Conservation (phyloP, 148 eudicot species). For the Nepenthes gracilis region DNA sequence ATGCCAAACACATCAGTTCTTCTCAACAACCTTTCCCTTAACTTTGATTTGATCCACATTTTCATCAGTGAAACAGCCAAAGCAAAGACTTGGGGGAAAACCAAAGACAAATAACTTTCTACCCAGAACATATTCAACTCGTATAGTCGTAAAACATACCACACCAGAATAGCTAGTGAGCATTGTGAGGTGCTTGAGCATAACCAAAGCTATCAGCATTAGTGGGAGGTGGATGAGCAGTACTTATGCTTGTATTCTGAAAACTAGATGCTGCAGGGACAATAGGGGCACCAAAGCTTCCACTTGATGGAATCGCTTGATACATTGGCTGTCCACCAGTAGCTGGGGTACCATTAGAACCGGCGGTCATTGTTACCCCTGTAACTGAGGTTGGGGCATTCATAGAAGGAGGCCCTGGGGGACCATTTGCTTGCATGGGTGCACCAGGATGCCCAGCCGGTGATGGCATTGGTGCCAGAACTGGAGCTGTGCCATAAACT, state of each 20-base stretch:
- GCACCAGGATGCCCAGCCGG: slow-evolving; percentile 46
- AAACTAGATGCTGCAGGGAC: slow-evolving; percentile 20
- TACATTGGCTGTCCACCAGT: slow-evolving; percentile 22
- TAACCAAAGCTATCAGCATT: slow-evolving; percentile 1
- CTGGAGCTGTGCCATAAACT: slow-evolving; percentile 38
- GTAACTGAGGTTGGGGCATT: slow-evolving; percentile 24
- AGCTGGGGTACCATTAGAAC: slow-evolving; percentile 20
- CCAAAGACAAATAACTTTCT: no score
- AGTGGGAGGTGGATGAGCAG: not conserved
- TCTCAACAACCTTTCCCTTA: no score
- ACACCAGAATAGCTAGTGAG: not conserved
- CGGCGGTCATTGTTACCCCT: slow-evolving; percentile 17
- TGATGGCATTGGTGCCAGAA: slow-evolving; percentile 21
- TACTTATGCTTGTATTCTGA: not conserved
- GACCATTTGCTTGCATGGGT: slow-evolving; percentile 34
- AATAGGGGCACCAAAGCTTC: slow-evolving; percentile 17
- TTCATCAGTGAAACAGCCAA: no score
- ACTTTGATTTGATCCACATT: no score
- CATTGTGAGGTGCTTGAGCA: not conserved
- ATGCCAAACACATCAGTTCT: no score
- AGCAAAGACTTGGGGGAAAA: no score
- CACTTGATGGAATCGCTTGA: slow-evolving; percentile 18
- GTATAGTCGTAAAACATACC: no score
- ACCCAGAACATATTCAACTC: no score
- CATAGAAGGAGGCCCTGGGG: slow-evolving; percentile 34